A percentile compares a stretch with the other conserved stretches of the same genome.
Conservation (phyloP, 2,329 filamentous ascomycete genomes). For the Aureobasidium subglaciale region DNA sequence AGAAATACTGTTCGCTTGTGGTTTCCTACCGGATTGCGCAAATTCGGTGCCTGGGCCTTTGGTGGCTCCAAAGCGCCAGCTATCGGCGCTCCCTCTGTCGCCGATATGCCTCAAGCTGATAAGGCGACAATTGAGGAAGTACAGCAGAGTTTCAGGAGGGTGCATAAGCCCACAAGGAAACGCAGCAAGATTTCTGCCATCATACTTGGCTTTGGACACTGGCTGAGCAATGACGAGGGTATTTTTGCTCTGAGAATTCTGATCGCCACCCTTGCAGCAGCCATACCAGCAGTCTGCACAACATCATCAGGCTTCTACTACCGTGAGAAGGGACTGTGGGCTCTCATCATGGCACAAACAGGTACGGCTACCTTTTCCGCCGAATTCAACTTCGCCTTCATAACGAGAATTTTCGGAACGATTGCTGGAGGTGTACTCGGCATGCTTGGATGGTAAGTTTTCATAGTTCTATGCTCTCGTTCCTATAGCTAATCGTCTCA, state of each 20-base stretch:
- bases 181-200: slow-evolving; percentile 36
- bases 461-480: too few relatives aligned
- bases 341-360: slow-evolving; percentile 45
- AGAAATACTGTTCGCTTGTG: neutral
- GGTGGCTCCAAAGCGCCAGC: neutral
- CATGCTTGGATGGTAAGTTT: slow-evolving; percentile 37
- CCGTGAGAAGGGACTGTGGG: slow-evolving; percentile 40
- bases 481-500: neutral
- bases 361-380: slow-evolving; percentile 44
- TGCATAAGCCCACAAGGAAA: slow-evolving; percentile 24
- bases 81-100: neutral
- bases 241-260: slow-evolving; percentile 11
- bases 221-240: slow-evolving; percentile 13
- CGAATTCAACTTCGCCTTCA: slow-evolving; percentile 43
- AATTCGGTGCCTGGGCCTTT: slow-evolving; percentile 7
- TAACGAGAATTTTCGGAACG: slow-evolving; percentile 38
- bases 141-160: neutral
- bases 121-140: slow-evolving; percentile 8
- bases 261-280: slow-evolving; percentile 9
- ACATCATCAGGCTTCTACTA: slow-evolving; percentile 42
- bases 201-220: slow-evolving; percentile 31
- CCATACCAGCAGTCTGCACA: neutral
- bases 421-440: slow-evolving; percentile 43
- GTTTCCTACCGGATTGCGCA: slow-evolving; percentile 10
- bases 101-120: slow-evolving; percentile 9